Conservation (phyloP, 1,139 yeast genomes). For the Lodderomyces metapsilosis region DNA sequence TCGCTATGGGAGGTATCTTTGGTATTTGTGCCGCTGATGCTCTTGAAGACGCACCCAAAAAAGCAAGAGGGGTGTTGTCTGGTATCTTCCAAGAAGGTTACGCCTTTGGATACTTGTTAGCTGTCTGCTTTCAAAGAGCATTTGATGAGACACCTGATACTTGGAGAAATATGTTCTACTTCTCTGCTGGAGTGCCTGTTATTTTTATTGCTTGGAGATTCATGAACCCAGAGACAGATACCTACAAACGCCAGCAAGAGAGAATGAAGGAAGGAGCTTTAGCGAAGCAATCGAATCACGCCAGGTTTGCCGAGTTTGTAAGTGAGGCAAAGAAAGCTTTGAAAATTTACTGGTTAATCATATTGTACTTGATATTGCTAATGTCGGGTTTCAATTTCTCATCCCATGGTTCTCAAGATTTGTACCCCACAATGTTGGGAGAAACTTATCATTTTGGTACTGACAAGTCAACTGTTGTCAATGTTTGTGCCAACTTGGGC, state of each 20-base stretch:
- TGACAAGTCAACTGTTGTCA: constrained; percentile 35
- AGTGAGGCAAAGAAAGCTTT: constrained; percentile 27
- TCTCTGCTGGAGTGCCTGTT: constrained; percentile 42
- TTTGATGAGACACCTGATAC: constrained; percentile 30
- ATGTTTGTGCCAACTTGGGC: constrained; percentile 38
- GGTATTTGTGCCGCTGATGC: constrained; percentile 37
- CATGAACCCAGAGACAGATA: constrained; percentile 38
- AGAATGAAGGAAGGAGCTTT: constrained; percentile 18
- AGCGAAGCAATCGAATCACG: constrained; percentile 12
- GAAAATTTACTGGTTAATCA: constrained; percentile 38
- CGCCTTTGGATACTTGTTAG: constrained; percentile 43
- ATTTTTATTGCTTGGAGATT: constrained; percentile 36
- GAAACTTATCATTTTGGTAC: constrained; percentile 26
- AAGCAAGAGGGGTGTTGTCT: constrained; percentile 37
- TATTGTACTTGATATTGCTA: constrained; percentile 33
- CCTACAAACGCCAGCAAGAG: constrained; percentile 27
- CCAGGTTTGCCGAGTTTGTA: constrained; percentile 10
- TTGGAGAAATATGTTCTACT: constrained; percentile 45
- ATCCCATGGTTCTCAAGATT: constrained; percentile 41
- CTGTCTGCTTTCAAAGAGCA: constrained; percentile 41
- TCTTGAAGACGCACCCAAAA: constrained; percentile 35
- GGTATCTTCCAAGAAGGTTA: constrained; percentile 37
- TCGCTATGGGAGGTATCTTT: constrained; percentile 44
- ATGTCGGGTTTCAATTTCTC: constrained; percentile 46
- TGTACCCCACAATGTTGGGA: constrained; percentile 36